Evolutionary conservation across 1,284 basidiomycete genomes (phyloP).

Genomic region (Mycosarcoma maydis): DNA sequence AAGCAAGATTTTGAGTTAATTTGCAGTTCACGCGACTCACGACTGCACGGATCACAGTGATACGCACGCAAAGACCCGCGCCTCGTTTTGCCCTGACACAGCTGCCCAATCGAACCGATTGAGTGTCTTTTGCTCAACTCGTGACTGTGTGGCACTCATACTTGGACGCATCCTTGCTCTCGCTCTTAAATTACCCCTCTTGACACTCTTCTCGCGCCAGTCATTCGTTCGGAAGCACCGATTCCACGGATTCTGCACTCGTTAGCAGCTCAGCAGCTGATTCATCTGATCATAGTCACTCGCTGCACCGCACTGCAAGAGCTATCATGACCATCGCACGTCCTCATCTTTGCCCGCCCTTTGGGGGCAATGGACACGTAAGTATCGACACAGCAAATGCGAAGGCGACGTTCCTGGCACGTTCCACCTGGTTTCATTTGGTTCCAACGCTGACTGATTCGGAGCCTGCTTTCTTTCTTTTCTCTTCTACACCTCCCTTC

Average conservation of each 20-base stretch:
- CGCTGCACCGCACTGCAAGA: neutral
- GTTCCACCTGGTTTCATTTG: neutral
- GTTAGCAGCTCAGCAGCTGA: neutral
- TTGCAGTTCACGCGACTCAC: too few species aligned
- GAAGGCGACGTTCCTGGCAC: neutral
- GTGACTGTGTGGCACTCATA: too few species aligned
- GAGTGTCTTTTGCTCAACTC: neutral
- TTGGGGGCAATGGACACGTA: constrained; percentile 35
- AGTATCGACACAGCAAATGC: constrained; percentile 1
- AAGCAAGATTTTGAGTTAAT: too few species aligned
- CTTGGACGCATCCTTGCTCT: too few species aligned
- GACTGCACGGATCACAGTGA: constrained; percentile 11
- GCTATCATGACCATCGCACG: constrained; percentile 30
- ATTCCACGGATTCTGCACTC: too few species aligned
- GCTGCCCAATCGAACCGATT: too few species aligned
- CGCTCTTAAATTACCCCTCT: too few species aligned
- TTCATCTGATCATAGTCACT: neutral
- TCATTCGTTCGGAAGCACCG: neutral
- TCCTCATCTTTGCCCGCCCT: constrained; percentile 24
- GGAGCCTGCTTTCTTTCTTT: neutral
- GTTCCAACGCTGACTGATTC: constrained; percentile 3
- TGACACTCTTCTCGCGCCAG: neutral
- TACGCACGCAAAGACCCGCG: too few species aligned
- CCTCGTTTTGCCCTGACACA: too few species aligned
- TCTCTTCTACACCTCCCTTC: neutral